Percentiles rank a stretch among this genome's conserved stretches.
Conservation (phyloP, 73 alveolate genomes). For the Paraurostyla sp. region DNA sequence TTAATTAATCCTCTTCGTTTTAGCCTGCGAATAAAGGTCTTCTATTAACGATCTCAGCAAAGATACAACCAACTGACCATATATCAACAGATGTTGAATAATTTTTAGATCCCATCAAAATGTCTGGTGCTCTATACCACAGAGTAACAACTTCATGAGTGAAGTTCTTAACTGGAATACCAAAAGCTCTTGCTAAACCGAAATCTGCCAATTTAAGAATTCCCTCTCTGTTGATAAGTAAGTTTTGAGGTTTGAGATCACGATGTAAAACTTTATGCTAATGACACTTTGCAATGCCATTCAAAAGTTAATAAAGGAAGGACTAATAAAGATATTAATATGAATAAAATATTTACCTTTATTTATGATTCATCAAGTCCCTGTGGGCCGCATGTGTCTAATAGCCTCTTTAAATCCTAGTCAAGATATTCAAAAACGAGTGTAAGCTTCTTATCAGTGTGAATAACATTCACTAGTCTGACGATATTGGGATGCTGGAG, state of each 20-base stretch:
- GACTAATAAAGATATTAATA: constrained; percentile 66
- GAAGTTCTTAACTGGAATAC: constrained; percentile 92
- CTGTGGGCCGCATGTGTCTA: constrained; percentile 84
- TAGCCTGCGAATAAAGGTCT: constrained; percentile 94
- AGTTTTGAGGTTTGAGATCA: constrained; percentile 93
- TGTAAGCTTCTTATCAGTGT: constrained; percentile 89
- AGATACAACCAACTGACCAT: constrained; percentile 97
- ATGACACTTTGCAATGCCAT: constrained; percentile 93
- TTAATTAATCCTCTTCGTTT: constrained; percentile 88
- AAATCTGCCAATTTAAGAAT: constrained; percentile 94
- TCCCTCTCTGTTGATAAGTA: constrained; percentile 91
- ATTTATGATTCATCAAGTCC: constrained; percentile 83
- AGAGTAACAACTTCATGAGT: constrained; percentile 96
- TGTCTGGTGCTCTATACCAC: constrained; percentile 96
- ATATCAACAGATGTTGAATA: constrained; percentile 94
- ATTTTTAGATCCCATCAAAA: constrained; percentile 92
- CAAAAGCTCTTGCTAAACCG: constrained; percentile 96
- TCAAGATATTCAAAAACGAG: constrained; percentile 95
- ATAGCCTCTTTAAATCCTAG: constrained; percentile 88
- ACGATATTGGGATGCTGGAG: constrained; percentile 95
- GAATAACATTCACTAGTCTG: constrained; percentile 91
- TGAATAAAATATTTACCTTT: constrained; percentile 49
- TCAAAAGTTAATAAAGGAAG: constrained; percentile 90
- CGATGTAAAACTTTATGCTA: constrained; percentile 93
- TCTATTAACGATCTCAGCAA: constrained; percentile 90